Base-by-base conservation (phyloP, 2,329 filamentous ascomycete genomes). In the Curvularia hawaiiensis region DNA sequence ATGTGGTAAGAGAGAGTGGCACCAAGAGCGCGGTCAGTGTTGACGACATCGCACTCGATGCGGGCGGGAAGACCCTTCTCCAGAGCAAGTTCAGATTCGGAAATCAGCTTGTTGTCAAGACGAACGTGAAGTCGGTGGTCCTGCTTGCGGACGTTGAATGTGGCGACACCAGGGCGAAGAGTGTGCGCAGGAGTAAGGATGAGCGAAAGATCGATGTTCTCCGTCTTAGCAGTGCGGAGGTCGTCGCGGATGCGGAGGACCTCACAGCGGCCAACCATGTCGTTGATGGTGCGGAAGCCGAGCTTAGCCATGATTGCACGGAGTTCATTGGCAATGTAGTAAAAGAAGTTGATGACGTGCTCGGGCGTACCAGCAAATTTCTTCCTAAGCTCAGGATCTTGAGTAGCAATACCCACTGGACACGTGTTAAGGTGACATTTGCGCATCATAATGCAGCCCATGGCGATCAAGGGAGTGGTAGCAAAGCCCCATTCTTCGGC, bases 401-500 rank as follows among this genome's bases (percentile, higher is more conserved):
- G 94, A 0, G 93, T 97, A 3, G 94, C 94, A 59, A 98, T 97
- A 77, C 94, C 94, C 11, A 97, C 93, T 10, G 93, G 92, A 80
- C 93, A 89, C 3, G 90, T 92, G 73, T 95, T 96, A 52, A 68
- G 20, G 18, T 53, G 54, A 26, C 54, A 57, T 31, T 93, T 93
- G 0, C 92, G 74, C 92, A 97, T 97, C 82, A 97, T 91, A 60
- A 98, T 91, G 73, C 93, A 98, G 16, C 94, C 94, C 91, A 98
- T 95, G 53, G 94, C 94, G 69, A 97, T 97, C 52, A 98, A 80
- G 70, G 94, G 94, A 59, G 94, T 90, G 0, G 94, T 98, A 40
- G 94, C 94, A 72, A 98, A 98, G 18, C 94, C 94, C 87, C 91
- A 98, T 80, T 98, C 94, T 78, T 98, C 94, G n/a, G 94, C 94